phyloP scores from a whole-genome alignment of 2,329 filamentous ascomycete species.

The Lasiodiplodia sp. region DNA sequence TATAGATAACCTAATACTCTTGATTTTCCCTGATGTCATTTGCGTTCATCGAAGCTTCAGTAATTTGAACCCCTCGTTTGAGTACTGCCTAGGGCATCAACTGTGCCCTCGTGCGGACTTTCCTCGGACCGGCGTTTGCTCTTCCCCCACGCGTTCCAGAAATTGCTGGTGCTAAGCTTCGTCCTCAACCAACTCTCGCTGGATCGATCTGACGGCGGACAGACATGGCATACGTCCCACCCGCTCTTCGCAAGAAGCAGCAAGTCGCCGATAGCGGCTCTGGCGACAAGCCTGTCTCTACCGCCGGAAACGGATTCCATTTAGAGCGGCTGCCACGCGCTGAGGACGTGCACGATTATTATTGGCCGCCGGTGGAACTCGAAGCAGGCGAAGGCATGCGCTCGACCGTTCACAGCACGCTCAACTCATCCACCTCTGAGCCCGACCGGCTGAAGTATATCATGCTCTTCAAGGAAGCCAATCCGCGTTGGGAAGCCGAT shows the following conservation, averaged over 20 bases:
- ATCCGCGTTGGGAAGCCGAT: conserved; percentile 39
- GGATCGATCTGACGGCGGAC: background rate
- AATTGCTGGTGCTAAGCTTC: background rate
- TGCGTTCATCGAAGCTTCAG: background rate
- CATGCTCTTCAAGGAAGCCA: conserved; percentile 38
- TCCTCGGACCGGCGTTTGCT: background rate
- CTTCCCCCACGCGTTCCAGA: background rate
- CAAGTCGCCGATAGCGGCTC: background rate
- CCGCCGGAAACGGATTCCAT: background rate
- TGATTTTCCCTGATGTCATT: background rate
- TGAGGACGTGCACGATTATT: conserved; percentile 26
- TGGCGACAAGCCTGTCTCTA: background rate
- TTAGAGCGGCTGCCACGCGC: background rate
- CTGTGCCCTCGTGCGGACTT: background rate
- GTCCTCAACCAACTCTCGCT: background rate
- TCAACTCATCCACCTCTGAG: conserved; percentile 33
- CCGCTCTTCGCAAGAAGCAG: conserved; percentile 21
- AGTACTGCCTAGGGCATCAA: background rate
- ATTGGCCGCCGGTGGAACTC: background rate
- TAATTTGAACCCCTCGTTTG: background rate
- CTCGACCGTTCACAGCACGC: conserved; percentile 10
- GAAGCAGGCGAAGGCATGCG: background rate
- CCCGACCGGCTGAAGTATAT: conserved; percentile 35
- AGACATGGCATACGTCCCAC: conserved; percentile 25
- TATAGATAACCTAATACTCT: background rate